Evolutionary conservation across 1,284 basidiomycete genomes (phyloP).

Genomic region (Marasmius sp.): DNA sequence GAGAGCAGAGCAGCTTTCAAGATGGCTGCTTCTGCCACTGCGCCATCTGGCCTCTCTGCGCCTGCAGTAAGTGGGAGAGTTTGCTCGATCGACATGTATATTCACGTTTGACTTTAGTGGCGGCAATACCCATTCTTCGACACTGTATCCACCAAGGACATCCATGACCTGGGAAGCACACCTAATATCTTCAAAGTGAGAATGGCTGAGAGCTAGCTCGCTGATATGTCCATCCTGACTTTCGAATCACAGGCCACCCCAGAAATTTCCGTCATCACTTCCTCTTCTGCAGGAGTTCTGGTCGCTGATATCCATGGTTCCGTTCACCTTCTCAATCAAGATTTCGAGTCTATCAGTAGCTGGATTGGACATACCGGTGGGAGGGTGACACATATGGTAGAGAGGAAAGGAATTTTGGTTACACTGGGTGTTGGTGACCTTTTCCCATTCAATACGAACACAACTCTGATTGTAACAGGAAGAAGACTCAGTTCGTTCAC

Average conservation of each 20-base stretch:
- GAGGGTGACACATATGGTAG: slow-evolving; percentile 82
- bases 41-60: neutral
- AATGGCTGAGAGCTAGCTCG: neutral
- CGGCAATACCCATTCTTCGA: slow-evolving; percentile 86
- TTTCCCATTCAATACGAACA: neutral
- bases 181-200: slow-evolving; percentile 78
- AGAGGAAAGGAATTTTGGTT: slow-evolving; percentile 75
- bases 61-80: slow-evolving; percentile 10
- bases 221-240: slow-evolving; percentile 2
- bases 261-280: slow-evolving; percentile 69
- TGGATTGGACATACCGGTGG: slow-evolving; percentile 81
- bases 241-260: slow-evolving; percentile 47
- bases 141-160: slow-evolving; percentile 72
- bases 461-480: slow-evolving; percentile 50
- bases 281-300: slow-evolving; percentile 64
- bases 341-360: slow-evolving; percentile 70
- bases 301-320: slow-evolving; percentile 84
- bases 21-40: neutral
- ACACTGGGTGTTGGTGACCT: slow-evolving; percentile 76
- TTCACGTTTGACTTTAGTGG: slow-evolving; percentile 51
- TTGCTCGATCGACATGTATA: neutral
- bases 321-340: slow-evolving; percentile 71
- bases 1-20: neutral
- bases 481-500: slow-evolving; percentile 72
- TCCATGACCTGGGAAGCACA: slow-evolving; percentile 70